phyloP scores from a whole-genome alignment of 345 rosid species.

The Turritis glabra region DNA sequence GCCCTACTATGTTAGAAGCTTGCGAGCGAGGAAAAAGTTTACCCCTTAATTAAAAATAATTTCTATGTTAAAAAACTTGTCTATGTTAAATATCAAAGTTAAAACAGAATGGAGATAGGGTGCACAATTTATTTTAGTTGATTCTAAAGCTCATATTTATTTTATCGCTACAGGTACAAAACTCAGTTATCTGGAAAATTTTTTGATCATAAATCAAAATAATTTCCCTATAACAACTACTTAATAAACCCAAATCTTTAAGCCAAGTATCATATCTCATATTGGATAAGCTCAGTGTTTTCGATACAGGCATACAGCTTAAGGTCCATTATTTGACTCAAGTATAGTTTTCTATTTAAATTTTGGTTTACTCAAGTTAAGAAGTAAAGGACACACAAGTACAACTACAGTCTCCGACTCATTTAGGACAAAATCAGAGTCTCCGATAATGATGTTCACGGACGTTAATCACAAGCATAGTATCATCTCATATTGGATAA shows the following conservation, averaged over 20 bases:
- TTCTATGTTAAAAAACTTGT: no score
- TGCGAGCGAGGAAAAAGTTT: no score
- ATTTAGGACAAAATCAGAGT: constrained; percentile 12
- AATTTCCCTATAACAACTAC: background rate
- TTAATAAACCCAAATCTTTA: background rate
- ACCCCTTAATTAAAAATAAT: no score
- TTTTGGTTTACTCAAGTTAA: background rate
- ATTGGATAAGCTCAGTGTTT: constrained; percentile 7
- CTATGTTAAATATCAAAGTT: no score
- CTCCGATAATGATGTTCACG: constrained; percentile 20
- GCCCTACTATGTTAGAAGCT: no score
- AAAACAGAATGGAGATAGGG: no score
- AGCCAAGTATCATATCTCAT: constrained; percentile 1
- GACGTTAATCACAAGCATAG: constrained; percentile 31
- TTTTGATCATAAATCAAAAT: no score
- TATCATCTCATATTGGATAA: background rate
- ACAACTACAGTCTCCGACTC: constrained; percentile 15
- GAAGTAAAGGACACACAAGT: constrained; percentile 23
- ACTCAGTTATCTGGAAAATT: no score
- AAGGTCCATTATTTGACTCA: background rate
- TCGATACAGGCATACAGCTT: background rate
- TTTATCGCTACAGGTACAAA: no score
- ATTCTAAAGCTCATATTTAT: no score
- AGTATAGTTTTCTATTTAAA: no score
- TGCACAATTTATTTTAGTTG: no score